Evolutionary conservation across 106 monocot species (phyloP), one percentile per base, ranked within the genome.

Genomic region (Gastrodia elata): DNA sequence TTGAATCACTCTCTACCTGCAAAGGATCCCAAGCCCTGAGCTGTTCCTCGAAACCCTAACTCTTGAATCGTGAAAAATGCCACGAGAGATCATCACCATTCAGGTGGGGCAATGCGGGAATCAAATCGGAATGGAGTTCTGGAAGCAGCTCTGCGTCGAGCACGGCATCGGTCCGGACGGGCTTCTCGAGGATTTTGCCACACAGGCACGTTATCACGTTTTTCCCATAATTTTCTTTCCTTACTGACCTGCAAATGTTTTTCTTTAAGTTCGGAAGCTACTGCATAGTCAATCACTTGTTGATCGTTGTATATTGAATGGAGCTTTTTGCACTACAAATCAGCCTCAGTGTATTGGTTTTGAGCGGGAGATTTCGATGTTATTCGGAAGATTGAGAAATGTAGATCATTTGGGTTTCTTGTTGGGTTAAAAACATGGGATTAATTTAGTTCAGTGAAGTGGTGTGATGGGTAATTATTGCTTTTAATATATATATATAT

Each of bases 51-150:
- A 8, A 40, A 26, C 2, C 25, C 39, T 69, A 69, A 14, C 8
- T 69, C 26, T 26, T 20, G 37, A 25, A 35, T 7, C 20, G n/a
- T 7, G 27, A 38, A 38, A 81, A 74, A 94, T 97, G 97, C 97
- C 97, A n/a, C 86, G 97, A 6, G 97, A 97, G 88, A 97, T 97
- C 88, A 97, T 97, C 41, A 97, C 93, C 20, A 97, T 97, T 27
- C 97, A 97, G 90, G 97, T 93, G 74, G 97, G 97, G 68, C 97
- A 97, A 97, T 97, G 97, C 84, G 97, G 93, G 82, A 97, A 97
- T 79, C 97, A 97, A 86, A 91, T 97, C 78, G 97, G 97, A 42
- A 97, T 97, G 97, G 97, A 97, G 90, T 97, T 97, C 97, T 97
- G 97, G 97, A 93, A 97, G 93, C 97, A 97, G 92, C 97, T 97